A percentile compares a stretch with the other conserved stretches of the same genome.
Conservation (phyloP, 2,329 filamentous ascomycete species). For the Corinectria fuckeliana region DNA sequence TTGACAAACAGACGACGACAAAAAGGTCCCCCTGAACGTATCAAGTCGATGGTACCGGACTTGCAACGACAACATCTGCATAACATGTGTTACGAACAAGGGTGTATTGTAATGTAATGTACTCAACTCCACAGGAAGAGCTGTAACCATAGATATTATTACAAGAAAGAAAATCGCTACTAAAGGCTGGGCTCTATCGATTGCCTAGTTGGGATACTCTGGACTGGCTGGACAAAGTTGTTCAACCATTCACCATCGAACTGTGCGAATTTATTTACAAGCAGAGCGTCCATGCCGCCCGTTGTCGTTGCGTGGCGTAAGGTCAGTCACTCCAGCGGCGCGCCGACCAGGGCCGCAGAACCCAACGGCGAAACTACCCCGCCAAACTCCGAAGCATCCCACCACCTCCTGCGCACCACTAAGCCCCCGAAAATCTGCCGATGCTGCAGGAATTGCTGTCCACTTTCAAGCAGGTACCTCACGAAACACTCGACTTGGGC, state of each 20-base stretch:
- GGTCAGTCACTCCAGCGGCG: no score
- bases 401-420: constrained; percentile 22
- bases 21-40: neutral
- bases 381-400: constrained; percentile 22
- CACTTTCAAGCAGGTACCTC: constrained; percentile 24
- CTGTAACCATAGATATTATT: neutral
- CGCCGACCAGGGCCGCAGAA: no score
- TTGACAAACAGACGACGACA: neutral
- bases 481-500: constrained; percentile 12
- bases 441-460: constrained; percentile 37
- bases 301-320: no score
- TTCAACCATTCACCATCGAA: no score
- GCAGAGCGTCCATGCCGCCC: no score
- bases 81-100: constrained; percentile 21
- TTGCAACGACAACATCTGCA: constrained; percentile 8
- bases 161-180: neutral
- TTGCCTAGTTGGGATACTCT: neutral
- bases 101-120: constrained; percentile 22
- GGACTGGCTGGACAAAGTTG: neutral
- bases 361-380: constrained; percentile 31
- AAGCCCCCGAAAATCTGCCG: constrained; percentile 41
- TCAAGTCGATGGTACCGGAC: neutral
- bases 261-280: no score
- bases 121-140: constrained; percentile 20
- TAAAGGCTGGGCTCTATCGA: neutral